Evolutionary conservation across 805 yeast species (phyloP), one percentile per base, ranked within the genome.

Genomic region (Kodamaea leandrae): DNA sequence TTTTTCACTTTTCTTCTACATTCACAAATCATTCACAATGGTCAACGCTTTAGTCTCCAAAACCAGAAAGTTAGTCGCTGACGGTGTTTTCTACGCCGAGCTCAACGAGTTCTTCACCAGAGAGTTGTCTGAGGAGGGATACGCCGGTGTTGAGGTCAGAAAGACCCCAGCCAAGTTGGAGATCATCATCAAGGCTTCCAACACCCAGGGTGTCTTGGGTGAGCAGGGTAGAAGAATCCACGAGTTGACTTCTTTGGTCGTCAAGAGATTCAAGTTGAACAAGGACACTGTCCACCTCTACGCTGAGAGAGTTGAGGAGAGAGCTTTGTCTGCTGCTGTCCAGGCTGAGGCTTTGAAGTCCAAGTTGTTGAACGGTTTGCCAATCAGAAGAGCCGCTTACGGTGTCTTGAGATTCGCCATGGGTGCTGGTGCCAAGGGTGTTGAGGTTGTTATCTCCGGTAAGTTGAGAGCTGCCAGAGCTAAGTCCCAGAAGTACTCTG

Each of bases 381-480:
- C 98, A 68, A 89, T 93, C 80, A 89, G 99, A 82, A 88, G 99
- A 82, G 99, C 99, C 63, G 98, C 98, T 65, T 93, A 93, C 88
- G 98, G 98, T 88, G 98, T 93, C 62, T 95, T 93, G 78, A 89
- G 99, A 82, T 87, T 82, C 84, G 96, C 95, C 68, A 93, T 93
- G 96, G 97, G 90, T 76, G 88, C 97, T 56, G 99, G 99, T 77
- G 99, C 99, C 71, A 93, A 93, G 87, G 99, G 99, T 90, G 96
- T 95, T 69, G 99, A 93, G 82, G 99, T 93, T 74, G 98, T 93
- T 64, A 86, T 93, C 69, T 89, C 97, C 61, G 99, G 99, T 84
- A 93, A 93, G 80, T 85, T 95, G 74, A 88, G 97, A 81, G 99
- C 96, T 77, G 99, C 98, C 66, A 89, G 99, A 83, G 99, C 99